A percentile compares a stretch with the other conserved stretches of the same genome.
Evolutionary conservation across 2,329 filamentous ascomycete genomes (phyloP).

Genomic region (Paecilomyces dactylethromorphus): DNA sequence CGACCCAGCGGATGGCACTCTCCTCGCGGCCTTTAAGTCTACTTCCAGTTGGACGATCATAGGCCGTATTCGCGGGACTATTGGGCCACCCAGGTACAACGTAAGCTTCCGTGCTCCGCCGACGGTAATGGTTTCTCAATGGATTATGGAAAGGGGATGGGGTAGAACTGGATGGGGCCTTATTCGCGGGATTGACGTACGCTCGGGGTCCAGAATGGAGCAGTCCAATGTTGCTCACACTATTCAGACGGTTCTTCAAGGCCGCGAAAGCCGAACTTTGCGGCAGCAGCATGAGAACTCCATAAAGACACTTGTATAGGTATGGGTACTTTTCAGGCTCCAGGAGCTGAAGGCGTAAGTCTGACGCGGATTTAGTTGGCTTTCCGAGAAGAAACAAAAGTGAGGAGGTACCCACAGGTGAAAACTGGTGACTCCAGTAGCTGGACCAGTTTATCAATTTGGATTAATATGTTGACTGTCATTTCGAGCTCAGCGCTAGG

Average conservation of each 20-base stretch:
- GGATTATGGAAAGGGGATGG: neutral
- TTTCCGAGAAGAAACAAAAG: neutral
- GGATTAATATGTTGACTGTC: conserved; percentile 97
- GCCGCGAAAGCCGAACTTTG: conserved; percentile 97
- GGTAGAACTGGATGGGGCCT: neutral
- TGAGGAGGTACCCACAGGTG: conserved; percentile 60
- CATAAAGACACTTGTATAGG: conserved; percentile 96
- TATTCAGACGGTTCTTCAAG: conserved; percentile 92
- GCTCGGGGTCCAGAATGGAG: conserved; percentile 73
- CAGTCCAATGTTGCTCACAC: conserved; percentile 93
- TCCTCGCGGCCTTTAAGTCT: conserved; percentile 78
- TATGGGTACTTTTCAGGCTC: conserved; percentile 94
- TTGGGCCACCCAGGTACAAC: conserved; percentile 2
- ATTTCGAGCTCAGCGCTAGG: conserved; percentile 91
- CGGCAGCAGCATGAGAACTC: conserved; percentile 93
- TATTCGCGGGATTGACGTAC: conserved; percentile 48
- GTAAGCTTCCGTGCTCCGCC: conserved; percentile 8
- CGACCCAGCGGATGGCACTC: conserved; percentile 78
- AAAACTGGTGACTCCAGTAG: conserved; percentile 95
- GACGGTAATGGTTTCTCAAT: conserved; percentile 17
- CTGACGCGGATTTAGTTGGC: conserved; percentile 40
- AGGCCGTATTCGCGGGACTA: conserved; percentile 33
- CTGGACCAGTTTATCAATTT: conserved; percentile 97
- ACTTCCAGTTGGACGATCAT: conserved; percentile 60
- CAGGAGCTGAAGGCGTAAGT: conserved; percentile 86